phyloP scores from a whole-genome alignment of 78 protist genomes.

The Speleostelium caveatum region DNA sequence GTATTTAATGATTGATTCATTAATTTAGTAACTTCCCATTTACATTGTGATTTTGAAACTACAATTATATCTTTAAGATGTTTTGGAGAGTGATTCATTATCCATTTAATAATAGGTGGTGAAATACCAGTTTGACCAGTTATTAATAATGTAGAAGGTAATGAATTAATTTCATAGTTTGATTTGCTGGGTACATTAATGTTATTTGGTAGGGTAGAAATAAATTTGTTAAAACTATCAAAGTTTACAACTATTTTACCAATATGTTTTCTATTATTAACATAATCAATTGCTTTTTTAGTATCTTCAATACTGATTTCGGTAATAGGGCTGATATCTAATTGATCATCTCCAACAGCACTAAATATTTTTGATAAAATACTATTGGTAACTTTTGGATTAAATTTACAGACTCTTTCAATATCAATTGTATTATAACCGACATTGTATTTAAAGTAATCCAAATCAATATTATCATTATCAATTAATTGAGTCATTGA shows the following conservation, averaged over 20 bases:
- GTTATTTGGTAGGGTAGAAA: too few species aligned
- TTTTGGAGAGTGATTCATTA: not conserved
- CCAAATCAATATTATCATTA: not conserved
- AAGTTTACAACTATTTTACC: conserved; percentile 61
- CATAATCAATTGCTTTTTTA: conserved; percentile 14
- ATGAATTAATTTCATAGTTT: not conserved
- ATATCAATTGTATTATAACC: not conserved
- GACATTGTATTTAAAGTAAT: not conserved
- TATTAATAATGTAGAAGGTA: conserved; percentile 3
- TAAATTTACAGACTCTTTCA: not conserved
- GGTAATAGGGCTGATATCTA: conserved; percentile 2
- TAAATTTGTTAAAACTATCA: not conserved
- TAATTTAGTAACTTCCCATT: conserved; percentile 18
- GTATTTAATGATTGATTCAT: not conserved
- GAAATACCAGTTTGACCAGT: conserved; percentile 73
- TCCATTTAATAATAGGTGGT: conserved; percentile 23
- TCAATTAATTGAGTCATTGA: not conserved
- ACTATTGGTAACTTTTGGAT: too few species aligned
- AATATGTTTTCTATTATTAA: conserved; percentile 34
- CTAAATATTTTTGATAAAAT: not conserved
- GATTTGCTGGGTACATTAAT: not conserved
- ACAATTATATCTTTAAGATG: conserved; percentile 13
- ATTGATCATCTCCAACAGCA: not conserved
- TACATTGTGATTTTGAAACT: conserved; percentile 18
- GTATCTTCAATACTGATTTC: not conserved